Base-by-base conservation (phyloP, 805 yeast species). In the Metahyphopichia silvanorum region DNA sequence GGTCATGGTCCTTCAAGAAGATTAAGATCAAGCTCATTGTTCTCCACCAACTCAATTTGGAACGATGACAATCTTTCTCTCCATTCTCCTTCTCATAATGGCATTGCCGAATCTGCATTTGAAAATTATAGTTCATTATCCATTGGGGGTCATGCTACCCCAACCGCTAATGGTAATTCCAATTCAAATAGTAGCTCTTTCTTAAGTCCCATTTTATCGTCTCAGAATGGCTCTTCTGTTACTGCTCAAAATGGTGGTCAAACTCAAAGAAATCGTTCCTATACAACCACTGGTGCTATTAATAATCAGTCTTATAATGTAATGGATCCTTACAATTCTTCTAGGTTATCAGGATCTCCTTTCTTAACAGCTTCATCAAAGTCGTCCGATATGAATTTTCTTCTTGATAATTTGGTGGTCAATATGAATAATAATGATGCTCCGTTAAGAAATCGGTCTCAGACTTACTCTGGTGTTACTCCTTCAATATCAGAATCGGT, bases 31-130 rank as follows among this genome's bases (percentile, higher is more conserved):
- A 77, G 80, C 4, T 76, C 82, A 1, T 56, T 77, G 28, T 65
- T 73, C 41, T 59, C 67, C 16, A 57, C 68, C 3, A 55, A 63
- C 40, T 74, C 82, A 24, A 77, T 79, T 33, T 79, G 85, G 85
- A 73, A 74, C 40, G 79, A 72, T 44, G 74, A 69, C 29, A 43
- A 49, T 21, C 32, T 46, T 2, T 44, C 54, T 10, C 32, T 31
- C 11, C 53, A 43, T 25, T 40, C 48, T 5, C 40, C 43, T 7
- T 37, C 42, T 6, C 29, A 32, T 23, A 19, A 39, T 11, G 34
- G 30, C 4, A 18, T 49, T 7, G 26, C 48, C 25, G 55, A 49
- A 13, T 18, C 30, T 3, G 14, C 30, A 6, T 18, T 27, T 13
- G 30, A 27, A 20, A 25, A 25, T 17, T 38, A 36, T 11, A 46